phyloP scores from a whole-genome alignment of 2,329 filamentous ascomycete species.

The Metarhizium sp. region DNA sequence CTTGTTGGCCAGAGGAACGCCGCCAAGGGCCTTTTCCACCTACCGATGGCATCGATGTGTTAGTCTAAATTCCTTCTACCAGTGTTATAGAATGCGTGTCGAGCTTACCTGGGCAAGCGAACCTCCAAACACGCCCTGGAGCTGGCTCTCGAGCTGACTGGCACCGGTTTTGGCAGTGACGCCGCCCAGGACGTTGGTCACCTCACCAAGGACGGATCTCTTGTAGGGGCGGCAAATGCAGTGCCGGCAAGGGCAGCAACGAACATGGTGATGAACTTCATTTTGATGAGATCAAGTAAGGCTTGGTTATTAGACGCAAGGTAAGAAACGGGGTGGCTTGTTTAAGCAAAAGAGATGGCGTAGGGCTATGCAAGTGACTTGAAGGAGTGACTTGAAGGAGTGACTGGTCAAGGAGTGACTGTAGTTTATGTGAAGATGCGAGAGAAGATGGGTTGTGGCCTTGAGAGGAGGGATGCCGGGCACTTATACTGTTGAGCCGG shows the following conservation, averaged over 20 bases:
- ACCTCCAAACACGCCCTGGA: constrained; percentile 11
- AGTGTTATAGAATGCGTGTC: neutral
- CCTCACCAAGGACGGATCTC: constrained; percentile 9
- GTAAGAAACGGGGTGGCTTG: neutral
- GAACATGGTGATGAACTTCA: constrained; percentile 13
- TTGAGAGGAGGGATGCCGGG: neutral
- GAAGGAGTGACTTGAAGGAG: neutral
- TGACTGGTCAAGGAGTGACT: neutral
- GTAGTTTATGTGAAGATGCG: neutral
- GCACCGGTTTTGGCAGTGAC: constrained; percentile 9
- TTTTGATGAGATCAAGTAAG: constrained; percentile 6
- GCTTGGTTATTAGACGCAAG: neutral
- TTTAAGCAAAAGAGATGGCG: neutral
- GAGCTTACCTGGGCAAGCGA: neutral
- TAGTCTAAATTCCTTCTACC: too few relatives aligned
- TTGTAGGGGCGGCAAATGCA: constrained; percentile 8
- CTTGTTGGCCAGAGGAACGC: constrained; percentile 12
- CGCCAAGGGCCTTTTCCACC: constrained; percentile 12
- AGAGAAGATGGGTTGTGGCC: neutral
- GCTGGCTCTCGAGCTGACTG: constrained; percentile 11
- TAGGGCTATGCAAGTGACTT: neutral
- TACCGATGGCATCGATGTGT: neutral
- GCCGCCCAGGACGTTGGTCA: constrained; percentile 7
- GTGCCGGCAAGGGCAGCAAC: constrained; percentile 8
- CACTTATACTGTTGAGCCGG: neutral